Evolutionary conservation across 495 filamentous ascomycete genomes (phyloP).

Genomic region (Aspergillus diversus): DNA sequence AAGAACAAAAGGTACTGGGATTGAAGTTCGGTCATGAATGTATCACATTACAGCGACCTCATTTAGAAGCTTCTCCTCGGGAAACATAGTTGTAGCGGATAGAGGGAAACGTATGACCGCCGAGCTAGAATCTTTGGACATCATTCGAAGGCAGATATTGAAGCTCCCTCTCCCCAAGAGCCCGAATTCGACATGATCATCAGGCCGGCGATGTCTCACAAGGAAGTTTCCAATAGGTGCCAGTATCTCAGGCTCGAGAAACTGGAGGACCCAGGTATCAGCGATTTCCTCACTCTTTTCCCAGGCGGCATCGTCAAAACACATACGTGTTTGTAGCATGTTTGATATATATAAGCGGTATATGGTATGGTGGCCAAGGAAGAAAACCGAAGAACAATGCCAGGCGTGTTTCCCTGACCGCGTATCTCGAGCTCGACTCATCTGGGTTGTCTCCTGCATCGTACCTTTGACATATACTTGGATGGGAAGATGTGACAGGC

Average conservation of each 20-base stretch:
- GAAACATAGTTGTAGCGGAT: constrained; percentile 32
- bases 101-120: constrained; percentile 30
- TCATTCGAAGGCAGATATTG: constrained; percentile 32
- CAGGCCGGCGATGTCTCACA: constrained; percentile 22
- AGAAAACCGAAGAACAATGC: no score
- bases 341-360: no score
- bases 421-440: no score
- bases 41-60: constrained; percentile 45
- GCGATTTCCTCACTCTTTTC: constrained; percentile 29
- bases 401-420: no score
- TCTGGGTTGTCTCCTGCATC: no score
- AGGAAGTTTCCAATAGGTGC: constrained; percentile 31
- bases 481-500: no score
- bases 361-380: no score
- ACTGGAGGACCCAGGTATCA: constrained; percentile 22
- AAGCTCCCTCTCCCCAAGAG: constrained; percentile 27
- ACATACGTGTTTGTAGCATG: no score
- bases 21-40: constrained; percentile 33
- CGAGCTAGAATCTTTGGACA: constrained; percentile 20
- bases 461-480: no score
- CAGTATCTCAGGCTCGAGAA: constrained; percentile 26
- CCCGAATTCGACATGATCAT: constrained; percentile 23
- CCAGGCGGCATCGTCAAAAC: constrained; percentile 34
- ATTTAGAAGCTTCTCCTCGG: constrained; percentile 40
- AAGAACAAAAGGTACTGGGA: constrained; percentile 42